These are phyloP conservation scores for Candida mesenterica DNA, from an alignment of 1,139 yeast species.

Conservation along the genomic window DNA sequence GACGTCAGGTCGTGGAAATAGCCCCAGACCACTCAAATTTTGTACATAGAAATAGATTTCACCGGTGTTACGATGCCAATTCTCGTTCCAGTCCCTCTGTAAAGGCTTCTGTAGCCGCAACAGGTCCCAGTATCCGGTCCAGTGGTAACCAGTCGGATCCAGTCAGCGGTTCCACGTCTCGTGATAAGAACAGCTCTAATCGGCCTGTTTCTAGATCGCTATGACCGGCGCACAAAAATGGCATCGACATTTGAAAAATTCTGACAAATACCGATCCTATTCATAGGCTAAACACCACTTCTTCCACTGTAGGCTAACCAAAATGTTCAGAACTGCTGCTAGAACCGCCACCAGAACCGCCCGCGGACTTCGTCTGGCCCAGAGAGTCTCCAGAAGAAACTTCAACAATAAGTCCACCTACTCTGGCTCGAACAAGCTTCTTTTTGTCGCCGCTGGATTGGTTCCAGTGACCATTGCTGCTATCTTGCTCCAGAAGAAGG, in stretches of 20 bases:
- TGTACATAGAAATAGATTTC: conserved; percentile 1
- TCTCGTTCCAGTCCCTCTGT: too few relatives aligned
- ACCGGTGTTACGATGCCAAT: too few relatives aligned
- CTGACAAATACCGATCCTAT: too few relatives aligned
- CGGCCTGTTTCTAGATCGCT: too few relatives aligned
- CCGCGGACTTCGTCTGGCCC: conserved; percentile 13
- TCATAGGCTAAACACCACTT: too few relatives aligned
- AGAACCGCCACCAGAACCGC: conserved; percentile 12
- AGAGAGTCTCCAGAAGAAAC: conserved; percentile 13
- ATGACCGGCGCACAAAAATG: too few relatives aligned
- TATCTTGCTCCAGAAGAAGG: conserved; percentile 10
- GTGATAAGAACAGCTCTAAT: too few relatives aligned
- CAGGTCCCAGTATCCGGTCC: background rate
- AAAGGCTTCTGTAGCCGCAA: too few relatives aligned
- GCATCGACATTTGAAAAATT: too few relatives aligned
- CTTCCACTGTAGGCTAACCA: background rate
- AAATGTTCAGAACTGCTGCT: conserved; percentile 15
- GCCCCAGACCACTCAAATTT: background rate
- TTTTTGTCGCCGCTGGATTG: conserved; percentile 14
- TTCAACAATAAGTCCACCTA: conserved; percentile 12
- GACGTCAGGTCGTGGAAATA: conserved; percentile 12
- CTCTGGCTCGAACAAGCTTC: conserved; percentile 10
- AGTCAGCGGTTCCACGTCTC: background rate
- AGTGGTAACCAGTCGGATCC: background rate
- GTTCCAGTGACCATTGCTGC: conserved; percentile 15